Evolutionary conservation across 306 rosid genomes (phyloP).

Genomic region (Acacia crassicarpa): DNA sequence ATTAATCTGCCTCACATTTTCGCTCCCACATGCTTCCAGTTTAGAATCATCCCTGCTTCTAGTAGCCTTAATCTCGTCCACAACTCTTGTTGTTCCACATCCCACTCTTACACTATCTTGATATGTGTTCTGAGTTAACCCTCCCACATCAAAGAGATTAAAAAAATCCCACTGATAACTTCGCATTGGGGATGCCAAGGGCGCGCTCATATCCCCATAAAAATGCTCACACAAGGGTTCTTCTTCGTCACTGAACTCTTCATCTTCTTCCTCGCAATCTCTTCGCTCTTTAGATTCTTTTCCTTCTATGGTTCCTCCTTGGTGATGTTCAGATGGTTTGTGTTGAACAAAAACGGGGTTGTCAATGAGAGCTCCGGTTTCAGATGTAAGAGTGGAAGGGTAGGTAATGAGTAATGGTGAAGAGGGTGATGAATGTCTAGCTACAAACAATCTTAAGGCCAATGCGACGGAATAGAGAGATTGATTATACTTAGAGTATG

Average conservation of each 20-base stretch:
- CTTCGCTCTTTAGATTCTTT: background rate
- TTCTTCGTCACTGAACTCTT: background rate
- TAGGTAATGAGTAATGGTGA: conserved; percentile 1
- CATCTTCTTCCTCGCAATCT: background rate
- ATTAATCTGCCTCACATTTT: background rate
- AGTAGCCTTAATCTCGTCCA: background rate
- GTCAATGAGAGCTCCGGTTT: background rate
- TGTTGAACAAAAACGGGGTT: conserved; percentile 1
- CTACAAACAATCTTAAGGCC: conserved; percentile 20
- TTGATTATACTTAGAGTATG: conserved; percentile 8
- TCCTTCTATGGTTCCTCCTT: background rate
- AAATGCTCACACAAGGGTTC: conserved; percentile 11
- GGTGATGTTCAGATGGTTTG: background rate
- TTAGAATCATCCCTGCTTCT: conserved; percentile 2
- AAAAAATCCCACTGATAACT: conserved; percentile 13
- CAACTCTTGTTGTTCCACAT: background rate
- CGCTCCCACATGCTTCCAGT: background rate
- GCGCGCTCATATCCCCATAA: background rate
- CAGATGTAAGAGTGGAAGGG: background rate
- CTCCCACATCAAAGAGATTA: conserved; percentile 2
- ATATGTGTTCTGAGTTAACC: background rate
- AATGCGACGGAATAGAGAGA: conserved; percentile 11
- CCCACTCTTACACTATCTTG: background rate
- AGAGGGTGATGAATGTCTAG: background rate
- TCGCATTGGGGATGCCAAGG: background rate